Percentiles rank a stretch among this genome's conserved stretches.
These are phyloP conservation scores for Abrus precatorius DNA, from an alignment of 306 rosid genomes.

Conservation along the genomic window DNA sequence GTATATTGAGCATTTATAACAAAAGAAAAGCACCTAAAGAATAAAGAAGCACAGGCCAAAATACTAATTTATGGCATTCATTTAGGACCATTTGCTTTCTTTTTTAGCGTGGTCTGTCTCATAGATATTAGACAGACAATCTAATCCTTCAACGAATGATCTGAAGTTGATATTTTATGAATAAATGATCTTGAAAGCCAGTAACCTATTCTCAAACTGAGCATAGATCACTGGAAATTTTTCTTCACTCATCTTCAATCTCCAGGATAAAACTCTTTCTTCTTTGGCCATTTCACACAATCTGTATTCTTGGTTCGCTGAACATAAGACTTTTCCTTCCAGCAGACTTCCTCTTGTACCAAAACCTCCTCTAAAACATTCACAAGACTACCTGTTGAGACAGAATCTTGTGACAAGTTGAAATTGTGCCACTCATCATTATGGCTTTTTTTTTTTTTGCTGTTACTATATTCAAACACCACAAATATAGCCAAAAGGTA, in stretches of 20 bases:
- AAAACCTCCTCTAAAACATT: slow-evolving; percentile 38
- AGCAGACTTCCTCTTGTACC: slow-evolving; percentile 31
- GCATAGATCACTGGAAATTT: slow-evolving; percentile 9
- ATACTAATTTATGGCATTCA: slow-evolving; percentile 19
- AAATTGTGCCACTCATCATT: slow-evolving; percentile 23
- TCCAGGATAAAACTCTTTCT: slow-evolving; percentile 13
- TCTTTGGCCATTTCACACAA: slow-evolving; percentile 11
- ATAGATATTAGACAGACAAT: slow-evolving; percentile 27
- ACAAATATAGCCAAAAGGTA: slow-evolving; percentile 13
- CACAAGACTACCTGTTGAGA: slow-evolving; percentile 16
- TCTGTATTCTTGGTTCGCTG: slow-evolving; percentile 11
- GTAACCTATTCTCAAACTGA: slow-evolving; percentile 18
- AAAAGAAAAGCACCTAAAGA: slow-evolving; percentile 39
- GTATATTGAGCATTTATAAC: slow-evolving; percentile 19
- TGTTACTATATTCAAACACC: slow-evolving; percentile 3
- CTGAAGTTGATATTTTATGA: background rate
- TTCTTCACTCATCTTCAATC: slow-evolving; percentile 38
- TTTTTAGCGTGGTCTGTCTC: background rate
- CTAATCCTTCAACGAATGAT: slow-evolving; percentile 9
- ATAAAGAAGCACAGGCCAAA: slow-evolving; percentile 32
- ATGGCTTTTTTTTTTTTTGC: slow-evolving; percentile 9
- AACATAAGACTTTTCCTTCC: slow-evolving; percentile 11
- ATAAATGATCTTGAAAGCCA: background rate
- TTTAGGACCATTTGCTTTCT: slow-evolving; percentile 16
- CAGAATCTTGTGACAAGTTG: slow-evolving; percentile 32